Conservation (phyloP, 2,329 filamentous ascomycete species). For the Allantophomopsis lycopodina region DNA sequence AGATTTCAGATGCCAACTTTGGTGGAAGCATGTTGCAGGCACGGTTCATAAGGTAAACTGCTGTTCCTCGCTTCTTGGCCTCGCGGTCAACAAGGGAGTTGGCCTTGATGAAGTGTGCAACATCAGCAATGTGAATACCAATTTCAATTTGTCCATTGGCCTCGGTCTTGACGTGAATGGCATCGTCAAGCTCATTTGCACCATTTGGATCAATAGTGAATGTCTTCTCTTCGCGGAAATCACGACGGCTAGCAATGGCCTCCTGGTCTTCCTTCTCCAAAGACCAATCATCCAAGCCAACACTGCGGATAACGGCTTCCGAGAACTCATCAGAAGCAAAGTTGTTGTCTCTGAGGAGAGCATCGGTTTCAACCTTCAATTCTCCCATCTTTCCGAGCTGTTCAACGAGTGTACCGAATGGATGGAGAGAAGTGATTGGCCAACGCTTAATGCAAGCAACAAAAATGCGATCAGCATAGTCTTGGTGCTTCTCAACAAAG, state of each 20-base stretch:
- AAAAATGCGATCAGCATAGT: constrained; percentile 95
- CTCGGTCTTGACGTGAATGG: constrained; percentile 78
- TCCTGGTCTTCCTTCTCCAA: constrained; percentile 71
- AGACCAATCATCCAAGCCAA: constrained; percentile 86
- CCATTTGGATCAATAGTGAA: constrained; percentile 91
- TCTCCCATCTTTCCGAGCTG: constrained; percentile 96
- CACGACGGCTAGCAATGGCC: constrained; percentile 60
- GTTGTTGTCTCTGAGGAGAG: constrained; percentile 94
- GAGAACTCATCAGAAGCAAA: constrained; percentile 97
- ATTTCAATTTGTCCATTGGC: constrained; percentile 82
- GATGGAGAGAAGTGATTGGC: constrained; percentile 98
- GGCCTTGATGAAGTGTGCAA: constrained; percentile 91
- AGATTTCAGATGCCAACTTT: constrained; percentile 74
- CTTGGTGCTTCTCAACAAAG: constrained; percentile 96
- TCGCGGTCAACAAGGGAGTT: constrained; percentile 94
- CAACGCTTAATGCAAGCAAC: constrained; percentile 98
- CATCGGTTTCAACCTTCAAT: constrained; percentile 94
- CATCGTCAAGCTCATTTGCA: constrained; percentile 79
- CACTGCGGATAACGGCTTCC: constrained; percentile 85
- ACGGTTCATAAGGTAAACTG: constrained; percentile 83
- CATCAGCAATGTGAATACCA: constrained; percentile 87
- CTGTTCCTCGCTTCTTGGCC: constrained; percentile 94
- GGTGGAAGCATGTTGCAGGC: constrained; percentile 77
- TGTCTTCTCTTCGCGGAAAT: constrained; percentile 76
- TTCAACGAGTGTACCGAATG: constrained; percentile 94